Percentiles rank a stretch among this genome's conserved stretches.
Conservation (phyloP, 768 basidiomycete species). For the Suillus subluteus region DNA sequence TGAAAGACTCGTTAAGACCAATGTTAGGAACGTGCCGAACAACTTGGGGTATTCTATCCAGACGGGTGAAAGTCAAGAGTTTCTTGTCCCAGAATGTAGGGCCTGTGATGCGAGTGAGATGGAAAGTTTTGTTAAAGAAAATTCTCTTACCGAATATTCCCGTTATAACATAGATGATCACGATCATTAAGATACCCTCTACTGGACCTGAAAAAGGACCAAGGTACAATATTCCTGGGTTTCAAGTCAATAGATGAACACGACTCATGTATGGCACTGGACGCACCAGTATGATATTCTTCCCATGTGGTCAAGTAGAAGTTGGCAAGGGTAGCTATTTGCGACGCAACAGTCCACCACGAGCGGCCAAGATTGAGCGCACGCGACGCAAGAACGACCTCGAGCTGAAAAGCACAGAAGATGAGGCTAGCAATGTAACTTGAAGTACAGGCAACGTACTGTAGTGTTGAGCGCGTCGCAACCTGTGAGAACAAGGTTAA, state of each 20-base stretch:
- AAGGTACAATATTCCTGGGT: constrained; percentile 80
- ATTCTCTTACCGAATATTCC: constrained; percentile 66
- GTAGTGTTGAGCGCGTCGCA: constrained; percentile 97
- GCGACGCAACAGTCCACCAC: constrained; percentile 96
- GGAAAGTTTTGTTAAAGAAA: background rate
- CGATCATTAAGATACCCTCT: constrained; percentile 91
- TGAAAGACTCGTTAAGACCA: constrained; percentile 84
- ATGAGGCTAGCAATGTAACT: constrained; percentile 9
- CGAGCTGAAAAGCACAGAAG: constrained; percentile 57
- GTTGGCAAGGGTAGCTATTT: constrained; percentile 67
- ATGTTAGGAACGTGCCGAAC: constrained; percentile 60
- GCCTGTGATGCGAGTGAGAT: constrained; percentile 45
- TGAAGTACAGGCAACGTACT: constrained; percentile 42
- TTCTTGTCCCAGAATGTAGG: constrained; percentile 81
- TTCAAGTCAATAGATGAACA: background rate
- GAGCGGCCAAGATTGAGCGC: constrained; percentile 92
- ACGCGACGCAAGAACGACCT: constrained; percentile 78
- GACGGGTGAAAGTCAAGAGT: constrained; percentile 58
- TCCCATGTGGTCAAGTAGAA: constrained; percentile 82
- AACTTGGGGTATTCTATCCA: constrained; percentile 55
- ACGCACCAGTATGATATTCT: constrained; percentile 83
- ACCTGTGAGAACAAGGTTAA: constrained; percentile 43
- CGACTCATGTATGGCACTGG: background rate
- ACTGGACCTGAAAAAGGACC: constrained; percentile 95
- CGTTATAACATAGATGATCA: constrained; percentile 73